Conservation (phyloP, 495 filamentous ascomycete species). For the Pyrenula massariospora region DNA sequence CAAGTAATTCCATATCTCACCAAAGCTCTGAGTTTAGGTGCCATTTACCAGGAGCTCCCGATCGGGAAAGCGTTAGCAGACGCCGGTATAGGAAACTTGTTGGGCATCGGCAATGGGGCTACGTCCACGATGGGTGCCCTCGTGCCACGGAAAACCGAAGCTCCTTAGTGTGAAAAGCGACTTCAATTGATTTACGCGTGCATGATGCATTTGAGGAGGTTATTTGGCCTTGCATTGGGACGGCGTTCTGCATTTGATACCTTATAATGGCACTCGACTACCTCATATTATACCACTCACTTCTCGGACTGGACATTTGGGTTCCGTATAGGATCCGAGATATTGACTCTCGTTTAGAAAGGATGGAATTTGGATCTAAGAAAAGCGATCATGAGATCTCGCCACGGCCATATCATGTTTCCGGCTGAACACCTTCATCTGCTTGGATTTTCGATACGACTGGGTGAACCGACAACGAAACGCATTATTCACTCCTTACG, state of each 20-base stretch:
- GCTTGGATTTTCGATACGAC: too few relatives aligned
- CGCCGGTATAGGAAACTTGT: constrained; percentile 6
- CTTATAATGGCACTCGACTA: background rate
- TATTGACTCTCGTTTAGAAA: background rate
- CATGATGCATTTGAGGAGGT: background rate
- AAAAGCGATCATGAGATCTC: too few relatives aligned
- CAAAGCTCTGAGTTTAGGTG: constrained; percentile 28
- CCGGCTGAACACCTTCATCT: too few relatives aligned
- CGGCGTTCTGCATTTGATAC: background rate
- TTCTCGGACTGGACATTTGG: background rate
- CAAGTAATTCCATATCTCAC: constrained; percentile 51
- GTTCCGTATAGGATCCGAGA: background rate
- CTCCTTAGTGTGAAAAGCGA: too few relatives aligned
- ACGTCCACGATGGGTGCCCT: background rate
- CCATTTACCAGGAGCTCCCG: constrained; percentile 27
- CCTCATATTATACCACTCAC: background rate
- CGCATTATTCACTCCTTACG: too few relatives aligned
- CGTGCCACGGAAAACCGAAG: too few relatives aligned
- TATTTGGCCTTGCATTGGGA: background rate
- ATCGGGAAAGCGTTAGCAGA: constrained; percentile 22
- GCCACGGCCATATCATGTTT: too few relatives aligned
- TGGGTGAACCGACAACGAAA: too few relatives aligned
- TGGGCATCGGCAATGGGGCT: background rate
- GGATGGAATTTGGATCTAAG: background rate
- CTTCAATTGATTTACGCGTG: background rate